phyloP scores from a whole-genome alignment of 164 flowering plant species.

The Vitis cinerea region DNA sequence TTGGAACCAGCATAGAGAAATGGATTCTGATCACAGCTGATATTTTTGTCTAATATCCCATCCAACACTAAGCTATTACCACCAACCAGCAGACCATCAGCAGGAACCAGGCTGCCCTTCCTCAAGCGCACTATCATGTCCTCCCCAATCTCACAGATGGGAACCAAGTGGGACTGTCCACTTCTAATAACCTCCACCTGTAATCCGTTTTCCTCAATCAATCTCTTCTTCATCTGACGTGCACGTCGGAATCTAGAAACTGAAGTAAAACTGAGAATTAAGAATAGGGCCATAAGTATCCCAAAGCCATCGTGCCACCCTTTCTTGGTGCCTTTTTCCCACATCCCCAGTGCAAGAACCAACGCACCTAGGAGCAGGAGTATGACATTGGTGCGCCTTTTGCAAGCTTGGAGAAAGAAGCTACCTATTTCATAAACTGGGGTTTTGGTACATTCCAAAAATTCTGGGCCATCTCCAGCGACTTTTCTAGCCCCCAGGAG shows the following conservation, averaged over 20 bases:
- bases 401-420: slow-evolving; percentile 2
- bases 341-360: slow-evolving; percentile 12
- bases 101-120: slow-evolving; percentile 11
- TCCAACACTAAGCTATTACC: slow-evolving; percentile 7
- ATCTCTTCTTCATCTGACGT: slow-evolving; percentile 2
- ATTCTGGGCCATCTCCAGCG: not conserved
- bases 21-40: slow-evolving; percentile 6
- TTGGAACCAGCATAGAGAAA: slow-evolving; percentile 12
- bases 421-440: slow-evolving; percentile 1
- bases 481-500: not conserved
- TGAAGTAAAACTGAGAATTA: slow-evolving; percentile 9
- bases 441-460: not conserved
- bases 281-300: slow-evolving; percentile 8
- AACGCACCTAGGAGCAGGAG: slow-evolving; percentile 11
- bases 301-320: slow-evolving; percentile 24
- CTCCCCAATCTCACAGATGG: slow-evolving; percentile 1
- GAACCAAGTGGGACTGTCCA: not conserved
- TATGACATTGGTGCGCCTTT: slow-evolving; percentile 5
- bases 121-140: slow-evolving; percentile 8
- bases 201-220: not conserved
- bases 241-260: slow-evolving; percentile 1
- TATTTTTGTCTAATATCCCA: not conserved
- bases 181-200: slow-evolving; percentile 6
- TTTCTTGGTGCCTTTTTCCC: slow-evolving; percentile 12
- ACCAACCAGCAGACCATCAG: slow-evolving; percentile 12